Evolutionary conservation across 2,329 filamentous ascomycete species (phyloP).

Genomic region (Penicillium sp.): DNA sequence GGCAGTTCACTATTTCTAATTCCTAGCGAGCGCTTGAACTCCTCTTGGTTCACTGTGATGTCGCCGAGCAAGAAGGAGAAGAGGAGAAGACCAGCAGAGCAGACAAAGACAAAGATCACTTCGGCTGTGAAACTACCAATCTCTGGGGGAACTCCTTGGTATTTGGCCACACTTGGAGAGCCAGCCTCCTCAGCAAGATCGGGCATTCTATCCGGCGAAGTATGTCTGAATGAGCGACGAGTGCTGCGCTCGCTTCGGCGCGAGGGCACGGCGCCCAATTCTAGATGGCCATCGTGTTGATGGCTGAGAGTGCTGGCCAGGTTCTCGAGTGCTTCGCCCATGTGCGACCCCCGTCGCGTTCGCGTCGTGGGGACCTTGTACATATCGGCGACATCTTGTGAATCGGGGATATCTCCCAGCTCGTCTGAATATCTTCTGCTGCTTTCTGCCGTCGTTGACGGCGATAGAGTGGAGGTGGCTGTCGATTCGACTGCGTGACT

Average conservation of each 20-base stretch:
- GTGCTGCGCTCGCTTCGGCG: slow-evolving; percentile 16
- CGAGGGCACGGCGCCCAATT: slow-evolving; percentile 11
- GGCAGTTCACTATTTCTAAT: slow-evolving; percentile 41
- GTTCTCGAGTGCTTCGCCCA: slow-evolving; percentile 22
- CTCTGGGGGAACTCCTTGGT: slow-evolving; percentile 18
- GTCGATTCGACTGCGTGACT: slow-evolving; percentile 11
- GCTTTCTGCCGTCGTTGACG: slow-evolving; percentile 4
- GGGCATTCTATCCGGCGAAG: slow-evolving; percentile 13
- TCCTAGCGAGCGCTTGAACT: slow-evolving; percentile 17
- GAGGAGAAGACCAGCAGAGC: slow-evolving; percentile 19
- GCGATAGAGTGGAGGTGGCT: slow-evolving; percentile 3
- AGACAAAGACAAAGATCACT: slow-evolving; percentile 19
- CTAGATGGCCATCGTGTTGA: slow-evolving; percentile 4
- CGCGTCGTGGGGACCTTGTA: slow-evolving; percentile 14
- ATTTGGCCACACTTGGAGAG: slow-evolving; percentile 5
- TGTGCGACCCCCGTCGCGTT: slow-evolving; percentile 18
- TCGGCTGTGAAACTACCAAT: slow-evolving; percentile 19
- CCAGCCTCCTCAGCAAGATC: slow-evolving; percentile 18
- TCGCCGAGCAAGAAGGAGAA: slow-evolving; percentile 21
- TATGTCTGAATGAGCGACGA: slow-evolving; percentile 13
- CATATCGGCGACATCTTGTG: slow-evolving; percentile 18
- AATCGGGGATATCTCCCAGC: neutral
- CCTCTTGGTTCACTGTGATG: slow-evolving; percentile 21
- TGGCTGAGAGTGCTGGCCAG: slow-evolving; percentile 4
- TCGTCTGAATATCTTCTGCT: slow-evolving; percentile 8